Conservation (phyloP, 2,329 filamentous ascomycete genomes). For the Penicillium digitatum region DNA sequence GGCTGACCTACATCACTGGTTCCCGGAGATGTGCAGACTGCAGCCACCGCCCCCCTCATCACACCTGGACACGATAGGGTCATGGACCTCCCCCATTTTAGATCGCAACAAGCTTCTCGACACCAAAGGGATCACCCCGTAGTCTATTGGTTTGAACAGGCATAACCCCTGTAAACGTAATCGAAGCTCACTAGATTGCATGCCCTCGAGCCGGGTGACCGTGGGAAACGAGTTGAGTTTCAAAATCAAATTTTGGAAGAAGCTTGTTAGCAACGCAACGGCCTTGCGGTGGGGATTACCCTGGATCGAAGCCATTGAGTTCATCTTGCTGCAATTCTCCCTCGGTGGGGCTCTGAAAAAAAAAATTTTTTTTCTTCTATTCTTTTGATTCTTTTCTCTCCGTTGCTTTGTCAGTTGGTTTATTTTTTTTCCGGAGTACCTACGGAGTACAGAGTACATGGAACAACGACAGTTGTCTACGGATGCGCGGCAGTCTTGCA, state of each 20-base stretch:
- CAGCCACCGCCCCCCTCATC: not conserved
- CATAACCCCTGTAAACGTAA: constrained; percentile 4
- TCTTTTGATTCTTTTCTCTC: too few relatives aligned
- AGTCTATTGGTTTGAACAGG: not conserved
- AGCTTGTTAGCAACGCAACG: constrained; percentile 10
- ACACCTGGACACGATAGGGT: constrained; percentile 1
- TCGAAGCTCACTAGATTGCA: constrained; percentile 2
- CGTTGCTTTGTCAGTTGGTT: not conserved
- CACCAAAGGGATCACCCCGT: constrained; percentile 5
- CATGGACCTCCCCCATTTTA: constrained; percentile 3
- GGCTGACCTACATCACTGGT: not conserved
- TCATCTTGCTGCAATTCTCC: not conserved
- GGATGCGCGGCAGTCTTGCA: not conserved
- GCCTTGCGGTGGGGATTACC: not conserved
- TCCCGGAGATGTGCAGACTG: constrained; percentile 3
- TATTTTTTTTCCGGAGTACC: not conserved
- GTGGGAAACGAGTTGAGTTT: not conserved
- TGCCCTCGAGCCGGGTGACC: not conserved
- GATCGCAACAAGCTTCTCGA: constrained; percentile 10
- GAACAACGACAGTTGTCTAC: not conserved
- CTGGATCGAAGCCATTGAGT: not conserved
- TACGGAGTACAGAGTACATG: not conserved
- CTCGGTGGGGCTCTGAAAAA: not conserved
- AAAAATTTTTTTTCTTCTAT: too few relatives aligned
- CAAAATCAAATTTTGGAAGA: not conserved